Evolutionary conservation across 164 flowering plant genomes (phyloP), one percentile per base, ranked within the genome.

Genomic region (Umbellularia californica): DNA sequence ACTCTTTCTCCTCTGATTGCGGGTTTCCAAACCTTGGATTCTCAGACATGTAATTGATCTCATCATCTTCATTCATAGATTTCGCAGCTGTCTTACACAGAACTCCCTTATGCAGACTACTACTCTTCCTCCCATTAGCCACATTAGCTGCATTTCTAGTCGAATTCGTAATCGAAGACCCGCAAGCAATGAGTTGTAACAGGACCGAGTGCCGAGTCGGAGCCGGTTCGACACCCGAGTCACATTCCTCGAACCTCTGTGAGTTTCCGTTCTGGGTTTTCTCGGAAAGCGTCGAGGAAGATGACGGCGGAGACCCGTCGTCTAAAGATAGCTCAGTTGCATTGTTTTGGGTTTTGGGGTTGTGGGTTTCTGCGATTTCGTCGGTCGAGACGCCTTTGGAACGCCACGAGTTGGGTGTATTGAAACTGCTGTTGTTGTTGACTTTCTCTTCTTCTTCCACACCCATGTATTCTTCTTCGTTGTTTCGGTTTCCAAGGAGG

Each of bases 1-100:
- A 94, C 84, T 91, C 97, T 70, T 90, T 94, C 81, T 90, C 97
- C 76, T 90, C 90, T 1, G 90, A 71, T 63, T 87, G 93, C 60
- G 83, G 76, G 66, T 87, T 87, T 67, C 92, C 94, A 35, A 94
- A 92, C 77, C 98, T 74, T 6, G 96, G 96, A 71, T 92, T 94
- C 83, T 91, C 91, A 2, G 98, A 89, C 90, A 94, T 89, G 85
- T 76, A 90, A 15, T 58, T 77, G 24, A 90, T 80, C 69, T 88
- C 86, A 76, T 88, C 84, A 11, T 75, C 80, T 6, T 79, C 79
- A 25, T 35, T 68, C 68, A n/a, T 51, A 58, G 50, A 41, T 63
- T 70, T 78, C 30, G 66, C 76, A 28, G 78, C 90, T 2, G 77
- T 75, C 72, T 83, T 86, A 50, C 81, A 74, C 52, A 88, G 65